phyloP scores from a whole-genome alignment of 2,329 filamentous ascomycete species.

The Microcyclospora pomicola region DNA sequence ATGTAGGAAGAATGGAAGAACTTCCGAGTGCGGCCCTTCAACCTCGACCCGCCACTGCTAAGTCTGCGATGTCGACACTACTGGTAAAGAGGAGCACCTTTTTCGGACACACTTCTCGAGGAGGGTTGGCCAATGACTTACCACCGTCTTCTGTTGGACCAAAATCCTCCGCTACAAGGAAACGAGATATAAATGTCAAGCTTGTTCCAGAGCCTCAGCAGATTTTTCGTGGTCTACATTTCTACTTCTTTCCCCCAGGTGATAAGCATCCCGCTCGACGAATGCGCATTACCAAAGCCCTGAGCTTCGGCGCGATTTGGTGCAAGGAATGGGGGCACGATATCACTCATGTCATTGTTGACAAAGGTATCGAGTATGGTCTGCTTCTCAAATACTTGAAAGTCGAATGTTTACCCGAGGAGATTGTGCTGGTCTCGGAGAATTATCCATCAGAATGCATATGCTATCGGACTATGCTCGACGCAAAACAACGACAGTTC shows the following conservation, averaged over 20 bases:
- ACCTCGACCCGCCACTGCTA: neutral
- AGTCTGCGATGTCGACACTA: neutral
- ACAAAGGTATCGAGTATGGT: slow-evolving; percentile 50
- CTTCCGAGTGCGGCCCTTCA: neutral
- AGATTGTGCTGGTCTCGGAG: slow-evolving; percentile 38
- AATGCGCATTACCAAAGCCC: slow-evolving; percentile 58
- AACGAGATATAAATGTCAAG: slow-evolving; percentile 10
- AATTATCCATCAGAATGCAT: slow-evolving; percentile 33
- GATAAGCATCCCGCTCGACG: slow-evolving; percentile 54
- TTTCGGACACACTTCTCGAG: neutral
- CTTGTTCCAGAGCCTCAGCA: slow-evolving; percentile 14
- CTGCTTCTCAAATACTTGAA: slow-evolving; percentile 48
- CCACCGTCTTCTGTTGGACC: slow-evolving; percentile 5
- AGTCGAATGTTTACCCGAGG: slow-evolving; percentile 31
- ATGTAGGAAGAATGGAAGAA: slow-evolving; percentile 1
- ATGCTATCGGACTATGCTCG: slow-evolving; percentile 26
- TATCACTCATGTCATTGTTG: slow-evolving; percentile 70
- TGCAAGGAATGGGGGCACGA: slow-evolving; percentile 39
- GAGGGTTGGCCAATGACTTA: too few relatives aligned
- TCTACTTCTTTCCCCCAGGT: slow-evolving; percentile 65
- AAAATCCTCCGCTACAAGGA: slow-evolving; percentile 14
- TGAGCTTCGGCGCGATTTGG: slow-evolving; percentile 64
- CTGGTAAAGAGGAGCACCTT: slow-evolving; percentile 4
- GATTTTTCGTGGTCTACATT: slow-evolving; percentile 19
- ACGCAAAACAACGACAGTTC: slow-evolving; percentile 47